Evolutionary conservation across 352 stramenopile species (phyloP), one percentile per base, ranked within the genome.

Genomic region (Globisporangium orthogonon): DNA sequence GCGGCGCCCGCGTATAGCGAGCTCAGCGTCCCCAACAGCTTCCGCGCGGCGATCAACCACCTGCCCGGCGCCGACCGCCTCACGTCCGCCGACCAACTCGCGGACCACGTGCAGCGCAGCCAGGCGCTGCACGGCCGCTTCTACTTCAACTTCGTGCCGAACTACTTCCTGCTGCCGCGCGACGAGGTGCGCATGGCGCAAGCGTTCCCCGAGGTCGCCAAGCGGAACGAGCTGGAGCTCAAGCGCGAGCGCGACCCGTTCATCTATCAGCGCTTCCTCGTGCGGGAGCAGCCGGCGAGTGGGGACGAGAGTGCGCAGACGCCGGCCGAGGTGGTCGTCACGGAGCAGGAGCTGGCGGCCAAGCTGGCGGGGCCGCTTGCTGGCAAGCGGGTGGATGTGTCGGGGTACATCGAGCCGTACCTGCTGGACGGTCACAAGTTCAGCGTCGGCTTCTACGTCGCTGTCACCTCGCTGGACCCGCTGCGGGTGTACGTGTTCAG

Each of bases 401-500:
- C 83, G 45, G 65, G 87, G 55, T 96, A 93, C 63, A 65, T 93
- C 14, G 83, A 96, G 63, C 88, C 89, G 37, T 76, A 89, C 33
- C 71, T 96, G 23, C 65, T 97, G 28, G 86, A 95, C 51, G 84
- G 78, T 46, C 78, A 91, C 74, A 95, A 96, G 65, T 95, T 95
- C 61, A 76, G 85, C 50, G 80, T 95, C 37, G 80, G 88, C 2
- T 89, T 95, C 60, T 96, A 96, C 64, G 88, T 95, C 23, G 68
- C 73, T 5, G 68, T 97, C 29, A 91, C 85, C 17, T 95, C 78
- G 41, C 58, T 92, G 1, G 73, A 96, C 43, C 88, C 89, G 7
- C 71, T 97, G 23, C 82, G 83, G 1, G 70, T 96, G 15, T 96
- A 96, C 56, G 71, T 91, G 51, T 93, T 92, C 60, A 67, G 74